Conservation (phyloP, 2,329 filamentous ascomycete genomes). For the Aspergillus versicolor region DNA sequence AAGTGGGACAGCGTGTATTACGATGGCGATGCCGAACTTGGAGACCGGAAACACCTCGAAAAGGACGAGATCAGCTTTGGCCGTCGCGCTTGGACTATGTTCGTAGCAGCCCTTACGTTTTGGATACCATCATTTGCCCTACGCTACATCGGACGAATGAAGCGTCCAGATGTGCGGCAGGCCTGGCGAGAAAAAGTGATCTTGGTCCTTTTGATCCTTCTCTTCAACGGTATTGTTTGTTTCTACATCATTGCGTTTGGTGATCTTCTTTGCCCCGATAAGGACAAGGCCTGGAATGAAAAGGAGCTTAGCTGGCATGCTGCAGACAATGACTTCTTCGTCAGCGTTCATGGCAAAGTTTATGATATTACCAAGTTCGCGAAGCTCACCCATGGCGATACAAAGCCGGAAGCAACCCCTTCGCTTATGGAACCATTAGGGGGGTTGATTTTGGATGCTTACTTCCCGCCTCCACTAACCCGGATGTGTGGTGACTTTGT, state of each 20-base stretch:
- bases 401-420: conserved; percentile 57
- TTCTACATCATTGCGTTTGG: conserved; percentile 94
- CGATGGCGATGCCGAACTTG: conserved; percentile 75
- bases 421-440: conserved; percentile 73
- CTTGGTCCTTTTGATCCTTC: conserved; percentile 72
- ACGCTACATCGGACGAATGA: conserved; percentile 86
- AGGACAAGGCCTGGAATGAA: conserved; percentile 80
- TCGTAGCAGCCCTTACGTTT: conserved; percentile 86
- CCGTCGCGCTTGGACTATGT: conserved; percentile 74
- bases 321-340: conserved; percentile 76
- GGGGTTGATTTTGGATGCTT: conserved; percentile 76
- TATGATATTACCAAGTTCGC: conserved; percentile 93
- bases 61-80: conserved; percentile 62
- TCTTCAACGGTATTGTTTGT: conserved; percentile 77
- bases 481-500: conserved; percentile 74
- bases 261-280: conserved; percentile 81
- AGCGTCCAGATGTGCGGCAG: conserved; percentile 92
- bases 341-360: conserved; percentile 81
- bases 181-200: conserved; percentile 96
- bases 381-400: conserved; percentile 80
- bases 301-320: conserved; percentile 69
- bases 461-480: conserved; percentile 77
- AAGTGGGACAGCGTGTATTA: conserved; percentile 71
- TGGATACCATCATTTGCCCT: conserved; percentile 90
- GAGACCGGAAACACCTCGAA: conserved; percentile 72